Conservation (phyloP, 176 grass and related monocot species). For the Carex cristatella region DNA sequence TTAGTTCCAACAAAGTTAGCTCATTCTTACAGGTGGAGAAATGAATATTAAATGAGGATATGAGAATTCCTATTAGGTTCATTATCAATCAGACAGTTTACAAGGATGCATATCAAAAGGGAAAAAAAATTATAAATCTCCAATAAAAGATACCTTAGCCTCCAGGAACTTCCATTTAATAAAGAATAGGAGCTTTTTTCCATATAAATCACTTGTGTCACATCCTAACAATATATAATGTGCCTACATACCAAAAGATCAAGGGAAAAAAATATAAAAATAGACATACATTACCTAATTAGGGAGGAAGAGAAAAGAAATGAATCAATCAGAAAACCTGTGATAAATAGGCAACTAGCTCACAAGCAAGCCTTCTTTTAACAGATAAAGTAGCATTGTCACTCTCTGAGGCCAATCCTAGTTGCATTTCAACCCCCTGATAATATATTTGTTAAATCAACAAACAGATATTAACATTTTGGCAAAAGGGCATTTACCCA, state of each 20-base stretch:
- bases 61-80: not conserved
- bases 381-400: slow-evolving; percentile 92
- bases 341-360: slow-evolving; percentile 80
- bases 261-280: not conserved
- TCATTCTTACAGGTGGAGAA: not conserved
- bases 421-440: slow-evolving; percentile 89
- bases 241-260: slow-evolving; percentile 44
- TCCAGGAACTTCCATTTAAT: slow-evolving; percentile 97
- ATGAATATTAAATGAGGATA: not conserved
- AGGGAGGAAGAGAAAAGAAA: not conserved
- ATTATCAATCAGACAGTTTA: not conserved
- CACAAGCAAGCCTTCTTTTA: slow-evolving; percentile 89
- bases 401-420: slow-evolving; percentile 80
- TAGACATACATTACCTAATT: not conserved
- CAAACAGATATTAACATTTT: not conserved
- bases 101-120: not conserved
- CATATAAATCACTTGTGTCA: slow-evolving; percentile 65
- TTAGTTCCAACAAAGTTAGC: not conserved
- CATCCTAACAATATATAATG: slow-evolving; percentile 76
- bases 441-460: not conserved
- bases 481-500: not conserved
- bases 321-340: slow-evolving; percentile 37
- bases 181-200: slow-evolving; percentile 80
- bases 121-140: not conserved
- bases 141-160: slow-evolving; percentile 57